Evolutionary conservation across 345 rosid genomes (phyloP).

Genomic region (Eucalyptus tenuipes): DNA sequence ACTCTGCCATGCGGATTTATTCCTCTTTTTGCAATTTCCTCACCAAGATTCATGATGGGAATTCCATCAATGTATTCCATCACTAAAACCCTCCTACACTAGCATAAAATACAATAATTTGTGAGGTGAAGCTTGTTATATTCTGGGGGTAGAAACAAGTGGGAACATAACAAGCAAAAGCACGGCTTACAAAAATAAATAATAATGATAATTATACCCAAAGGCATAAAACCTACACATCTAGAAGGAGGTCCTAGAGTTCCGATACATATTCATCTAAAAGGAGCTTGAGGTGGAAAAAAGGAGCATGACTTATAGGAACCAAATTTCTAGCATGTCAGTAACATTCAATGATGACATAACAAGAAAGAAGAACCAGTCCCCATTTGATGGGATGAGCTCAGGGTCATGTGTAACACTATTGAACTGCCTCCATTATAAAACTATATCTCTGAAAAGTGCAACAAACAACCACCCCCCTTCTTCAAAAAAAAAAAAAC

Average conservation of each 20-base stretch:
- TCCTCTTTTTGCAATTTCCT: slow-evolving; percentile 89
- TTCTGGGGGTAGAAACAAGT: neutral
- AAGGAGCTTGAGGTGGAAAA: neutral
- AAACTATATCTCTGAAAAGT: neutral
- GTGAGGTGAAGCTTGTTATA: neutral
- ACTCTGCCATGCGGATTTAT: slow-evolving; percentile 72
- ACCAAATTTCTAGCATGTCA: neutral
- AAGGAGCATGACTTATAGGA: neutral
- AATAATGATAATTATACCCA: neutral
- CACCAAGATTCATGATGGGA: slow-evolving; percentile 83
- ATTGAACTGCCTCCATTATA: neutral
- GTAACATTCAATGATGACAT: neutral
- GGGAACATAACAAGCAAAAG: neutral
- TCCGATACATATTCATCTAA: neutral
- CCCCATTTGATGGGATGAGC: neutral
- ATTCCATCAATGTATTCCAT: slow-evolving; percentile 93
- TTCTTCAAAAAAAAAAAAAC: too few relatives aligned
- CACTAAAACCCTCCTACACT: slow-evolving; percentile 55
- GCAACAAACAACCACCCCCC: neutral
- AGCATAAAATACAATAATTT: neutral
- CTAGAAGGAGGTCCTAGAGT: neutral
- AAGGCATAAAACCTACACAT: neutral
- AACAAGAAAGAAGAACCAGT: neutral
- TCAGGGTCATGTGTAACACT: neutral
- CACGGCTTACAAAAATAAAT: neutral